Conservation (phyloP, 352 stramenopile species). For the Thalassiosira sp. region DNA sequence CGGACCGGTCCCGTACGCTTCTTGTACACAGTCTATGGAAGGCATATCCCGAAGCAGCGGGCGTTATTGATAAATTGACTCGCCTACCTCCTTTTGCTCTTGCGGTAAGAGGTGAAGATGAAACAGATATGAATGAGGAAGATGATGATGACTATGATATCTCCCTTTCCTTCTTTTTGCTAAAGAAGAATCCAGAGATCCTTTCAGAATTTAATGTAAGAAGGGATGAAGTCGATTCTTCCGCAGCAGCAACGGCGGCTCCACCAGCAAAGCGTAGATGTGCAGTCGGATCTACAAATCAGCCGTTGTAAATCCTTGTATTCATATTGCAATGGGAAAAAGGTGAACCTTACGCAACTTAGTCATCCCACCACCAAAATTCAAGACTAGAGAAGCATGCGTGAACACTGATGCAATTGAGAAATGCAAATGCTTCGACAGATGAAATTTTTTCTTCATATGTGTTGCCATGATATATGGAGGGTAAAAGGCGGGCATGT, state of each 20-base stretch:
- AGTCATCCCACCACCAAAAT: no score
- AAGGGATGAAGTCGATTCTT: neutral
- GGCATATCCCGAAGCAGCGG: slow-evolving; percentile 8
- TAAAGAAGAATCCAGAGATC: neutral
- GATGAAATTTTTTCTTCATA: no score
- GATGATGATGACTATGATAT: neutral
- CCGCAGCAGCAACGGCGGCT: neutral
- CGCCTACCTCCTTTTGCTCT: slow-evolving; percentile 13
- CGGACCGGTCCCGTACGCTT: neutral
- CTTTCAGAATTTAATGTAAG: neutral
- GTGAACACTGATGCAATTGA: no score
- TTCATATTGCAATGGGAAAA: no score
- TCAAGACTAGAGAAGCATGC: no score
- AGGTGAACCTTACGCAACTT: no score
- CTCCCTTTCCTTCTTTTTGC: neutral
- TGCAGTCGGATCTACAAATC: neutral
- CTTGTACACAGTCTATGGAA: neutral
- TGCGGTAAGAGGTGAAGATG: neutral
- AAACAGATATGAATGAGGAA: slow-evolving; percentile 2
- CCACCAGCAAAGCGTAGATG: neutral
- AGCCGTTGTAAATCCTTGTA: no score
- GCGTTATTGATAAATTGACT: slow-evolving; percentile 1
- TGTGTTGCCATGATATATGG: no score
- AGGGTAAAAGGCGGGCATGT: no score
- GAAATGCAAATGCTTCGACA: no score